Percentiles rank a stretch among this genome's conserved stretches.
Evolutionary conservation across 2,329 filamentous ascomycete genomes (phyloP).

Genomic region (Aspergillus tamarii): DNA sequence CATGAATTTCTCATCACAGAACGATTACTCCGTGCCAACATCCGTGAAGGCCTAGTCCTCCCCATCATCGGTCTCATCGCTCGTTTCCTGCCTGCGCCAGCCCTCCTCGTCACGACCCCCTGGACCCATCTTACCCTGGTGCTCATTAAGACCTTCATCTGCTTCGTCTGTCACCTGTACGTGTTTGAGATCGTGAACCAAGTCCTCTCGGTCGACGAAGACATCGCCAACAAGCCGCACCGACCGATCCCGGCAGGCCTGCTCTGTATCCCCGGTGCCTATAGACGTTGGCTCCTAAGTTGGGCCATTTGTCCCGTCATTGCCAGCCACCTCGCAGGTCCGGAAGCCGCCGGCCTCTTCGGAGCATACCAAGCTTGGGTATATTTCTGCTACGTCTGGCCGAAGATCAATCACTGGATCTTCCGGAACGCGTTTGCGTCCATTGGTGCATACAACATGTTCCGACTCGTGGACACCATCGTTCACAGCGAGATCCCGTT

Average conservation of each 20-base stretch:
- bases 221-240: conserved; percentile 8
- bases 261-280: conserved; percentile 3
- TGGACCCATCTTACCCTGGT: not conserved
- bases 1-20: conserved; percentile 7
- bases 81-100: conserved; percentile 6
- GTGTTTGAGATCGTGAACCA: conserved; percentile 14
- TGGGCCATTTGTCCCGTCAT: conserved; percentile 5
- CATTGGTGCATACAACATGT: conserved; percentile 12
- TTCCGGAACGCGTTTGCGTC: conserved; percentile 14
- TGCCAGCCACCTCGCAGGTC: not conserved
- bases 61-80: conserved; percentile 9
- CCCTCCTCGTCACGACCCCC: conserved; percentile 2
- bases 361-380: conserved; percentile 8
- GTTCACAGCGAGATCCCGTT: conserved; percentile 3
- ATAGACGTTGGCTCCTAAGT: conserved; percentile 7
- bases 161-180: conserved; percentile 11
- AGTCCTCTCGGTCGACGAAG: conserved; percentile 4
- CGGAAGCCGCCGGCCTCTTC: conserved; percentile 6
- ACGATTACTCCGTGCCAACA: conserved; percentile 5
- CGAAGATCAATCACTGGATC: conserved; percentile 11
- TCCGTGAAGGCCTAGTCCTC: conserved; percentile 6
- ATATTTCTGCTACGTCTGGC: conserved; percentile 14
- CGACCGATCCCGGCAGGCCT: conserved; percentile 7
- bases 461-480: conserved; percentile 9
- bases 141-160: conserved; percentile 2